Evolutionary conservation across 345 rosid species (phyloP), one percentile per base, ranked within the genome.

Genomic region (Rhodamnia argentea): DNA sequence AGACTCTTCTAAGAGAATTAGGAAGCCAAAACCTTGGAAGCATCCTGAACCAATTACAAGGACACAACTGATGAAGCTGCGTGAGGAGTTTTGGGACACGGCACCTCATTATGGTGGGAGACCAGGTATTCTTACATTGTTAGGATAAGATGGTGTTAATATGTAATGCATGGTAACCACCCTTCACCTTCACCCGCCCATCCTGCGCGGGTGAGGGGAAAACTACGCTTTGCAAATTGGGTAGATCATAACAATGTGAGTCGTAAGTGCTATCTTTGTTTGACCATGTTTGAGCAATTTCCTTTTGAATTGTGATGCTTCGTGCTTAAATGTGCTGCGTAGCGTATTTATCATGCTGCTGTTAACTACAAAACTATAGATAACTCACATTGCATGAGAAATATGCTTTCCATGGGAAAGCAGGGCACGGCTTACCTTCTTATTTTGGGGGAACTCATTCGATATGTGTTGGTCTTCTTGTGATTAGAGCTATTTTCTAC

Each of bases 21-120:
- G 83, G 75, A 92, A 94, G 91, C 98, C 96, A 81, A 89, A 90
- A 87, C 93, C 98, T 26, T 96, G 98, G 96, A 92, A 89, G 85
- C 96, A 95, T 92, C 85, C 95, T 78, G 88, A 89, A 85, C 93
- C 94, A n/a, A 92, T 96, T 82, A 95, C 98, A 16, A 92, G 85
- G 89, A 70, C 91, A 44, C 94, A 94, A 85, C 95, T 96, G 56
- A 70, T 27, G 83, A 91, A 91, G 85, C 85, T 95, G 96, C 94
- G 96, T 56, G 98, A 95, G 50, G 96, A 96, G 83, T 96, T 94
- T 87, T 95, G 96, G 98, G 98, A 94, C 84, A 95, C 96, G 37
- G 94, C 96, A 88, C 95, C 98, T 82, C 96, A 95, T 85, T 96
- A 93, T 91, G 96, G 96, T 90, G 96, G 98, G 83, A 88, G 87